phyloP scores from a whole-genome alignment of 345 rosid genomes.

The Eucalyptus shirleyi region DNA sequence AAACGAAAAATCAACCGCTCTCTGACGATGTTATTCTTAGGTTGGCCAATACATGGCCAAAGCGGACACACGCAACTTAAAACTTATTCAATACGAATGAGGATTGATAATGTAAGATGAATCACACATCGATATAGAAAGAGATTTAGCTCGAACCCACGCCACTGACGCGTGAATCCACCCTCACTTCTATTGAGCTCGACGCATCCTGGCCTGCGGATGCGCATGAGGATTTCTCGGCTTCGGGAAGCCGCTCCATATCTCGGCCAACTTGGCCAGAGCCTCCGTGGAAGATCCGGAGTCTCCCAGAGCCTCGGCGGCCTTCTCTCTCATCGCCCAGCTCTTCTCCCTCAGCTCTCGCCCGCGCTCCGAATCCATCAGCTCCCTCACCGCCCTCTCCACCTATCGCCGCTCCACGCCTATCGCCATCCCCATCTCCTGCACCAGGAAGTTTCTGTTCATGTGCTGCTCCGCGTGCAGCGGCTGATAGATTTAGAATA shows the following conservation, averaged over 20 bases:
- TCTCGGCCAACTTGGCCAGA: background rate
- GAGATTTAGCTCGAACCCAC: no score
- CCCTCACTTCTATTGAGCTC: no score
- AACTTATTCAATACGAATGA: no score
- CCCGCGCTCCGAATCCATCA: conserved; percentile 1
- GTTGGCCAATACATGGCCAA: no score
- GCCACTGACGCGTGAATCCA: no score
- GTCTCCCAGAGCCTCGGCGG: background rate
- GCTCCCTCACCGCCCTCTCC: background rate
- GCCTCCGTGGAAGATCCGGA: background rate
- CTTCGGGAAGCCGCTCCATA: background rate
- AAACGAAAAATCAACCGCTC: no score
- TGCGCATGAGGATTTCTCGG: background rate
- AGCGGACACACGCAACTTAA: no score
- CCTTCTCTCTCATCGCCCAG: background rate
- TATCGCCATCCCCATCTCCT: background rate
- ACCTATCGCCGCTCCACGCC: background rate
- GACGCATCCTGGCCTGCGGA: background rate
- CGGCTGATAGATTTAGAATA: no score
- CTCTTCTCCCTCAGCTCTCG: background rate
- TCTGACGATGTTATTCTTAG: no score
- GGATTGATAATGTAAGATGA: no score
- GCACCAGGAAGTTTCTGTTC: background rate
- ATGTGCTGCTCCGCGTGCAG: background rate
- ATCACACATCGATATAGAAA: no score